Percentiles rank a stretch among this genome's conserved stretches.
Evolutionary conservation across 2,329 filamentous ascomycete genomes (phyloP).

Genomic region (Pseudogymnoascus verrucosus): DNA sequence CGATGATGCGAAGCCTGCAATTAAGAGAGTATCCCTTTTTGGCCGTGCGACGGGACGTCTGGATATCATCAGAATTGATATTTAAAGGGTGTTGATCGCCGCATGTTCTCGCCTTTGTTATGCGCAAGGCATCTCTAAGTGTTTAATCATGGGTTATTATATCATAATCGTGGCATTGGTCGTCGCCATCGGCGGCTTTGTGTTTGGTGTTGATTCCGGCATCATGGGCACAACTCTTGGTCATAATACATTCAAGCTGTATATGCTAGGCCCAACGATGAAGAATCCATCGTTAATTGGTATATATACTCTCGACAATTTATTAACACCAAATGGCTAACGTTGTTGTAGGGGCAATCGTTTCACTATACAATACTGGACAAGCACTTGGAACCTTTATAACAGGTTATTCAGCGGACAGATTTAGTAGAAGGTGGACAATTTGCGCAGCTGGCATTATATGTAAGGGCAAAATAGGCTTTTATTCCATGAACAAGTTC

Average conservation of each 20-base stretch:
- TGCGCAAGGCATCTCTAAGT: neutral
- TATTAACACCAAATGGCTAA: neutral
- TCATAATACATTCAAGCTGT: slow-evolving; percentile 27
- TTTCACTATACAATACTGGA: slow-evolving; percentile 29
- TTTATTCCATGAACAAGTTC: neutral
- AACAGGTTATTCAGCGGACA: slow-evolving; percentile 29
- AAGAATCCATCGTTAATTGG: slow-evolving; percentile 23
- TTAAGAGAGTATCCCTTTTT: neutral
- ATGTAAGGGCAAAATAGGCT: slow-evolving; percentile 14
- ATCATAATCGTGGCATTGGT: slow-evolving; percentile 19
- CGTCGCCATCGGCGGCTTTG: slow-evolving; percentile 20
- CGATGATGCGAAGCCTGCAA: neutral
- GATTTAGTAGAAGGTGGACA: slow-evolving; percentile 30
- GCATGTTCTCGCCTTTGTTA: neutral
- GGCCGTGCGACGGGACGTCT: neutral
- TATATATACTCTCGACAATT: neutral
- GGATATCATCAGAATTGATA: neutral
- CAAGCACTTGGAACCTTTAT: slow-evolving; percentile 26
- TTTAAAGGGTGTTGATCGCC: neutral
- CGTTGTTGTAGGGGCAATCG: slow-evolving; percentile 22
- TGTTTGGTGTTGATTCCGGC: slow-evolving; percentile 19
- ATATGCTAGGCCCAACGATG: slow-evolving; percentile 25
- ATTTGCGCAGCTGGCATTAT: slow-evolving; percentile 25
- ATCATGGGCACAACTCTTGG: slow-evolving; percentile 30
- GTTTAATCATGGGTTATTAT: slow-evolving; percentile 15